phyloP scores from a whole-genome alignment of 2,329 filamentous ascomycete genomes.

The Aspergillus sp. region DNA sequence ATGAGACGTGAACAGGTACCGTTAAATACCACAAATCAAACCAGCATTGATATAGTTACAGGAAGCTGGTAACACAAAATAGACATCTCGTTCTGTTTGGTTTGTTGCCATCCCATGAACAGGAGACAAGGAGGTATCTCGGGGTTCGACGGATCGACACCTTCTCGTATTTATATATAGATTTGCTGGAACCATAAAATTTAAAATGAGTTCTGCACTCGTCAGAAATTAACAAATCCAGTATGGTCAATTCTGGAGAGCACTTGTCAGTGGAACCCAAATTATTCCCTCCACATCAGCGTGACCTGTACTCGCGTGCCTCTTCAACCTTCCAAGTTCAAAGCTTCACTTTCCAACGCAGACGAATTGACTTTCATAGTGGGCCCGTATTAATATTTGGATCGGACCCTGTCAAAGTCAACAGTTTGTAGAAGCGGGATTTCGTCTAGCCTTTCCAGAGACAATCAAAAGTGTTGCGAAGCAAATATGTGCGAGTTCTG shows the following conservation, averaged over 20 bases:
- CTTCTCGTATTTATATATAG: slow-evolving; percentile 23
- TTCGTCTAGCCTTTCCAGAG: neutral
- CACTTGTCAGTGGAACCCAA: neutral
- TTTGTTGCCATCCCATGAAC: neutral
- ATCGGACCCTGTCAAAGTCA: too few relatives aligned
- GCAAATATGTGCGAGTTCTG: neutral
- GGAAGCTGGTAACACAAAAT: neutral
- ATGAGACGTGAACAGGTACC: neutral
- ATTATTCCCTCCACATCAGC: neutral
- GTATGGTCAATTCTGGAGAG: neutral
- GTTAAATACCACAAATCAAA: neutral
- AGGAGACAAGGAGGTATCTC: neutral
- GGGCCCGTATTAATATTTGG: too few relatives aligned
- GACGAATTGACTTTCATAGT: too few relatives aligned
- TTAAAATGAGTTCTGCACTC: neutral
- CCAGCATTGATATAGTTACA: neutral
- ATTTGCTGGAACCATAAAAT: slow-evolving; percentile 10
- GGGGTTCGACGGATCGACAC: slow-evolving; percentile 3
- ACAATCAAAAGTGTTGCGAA: neutral
- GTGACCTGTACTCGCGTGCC: too few relatives aligned
- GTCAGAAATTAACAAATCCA: neutral
- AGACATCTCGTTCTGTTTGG: neutral
- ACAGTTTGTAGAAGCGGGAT: too few relatives aligned
- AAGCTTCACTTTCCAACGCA: neutral
- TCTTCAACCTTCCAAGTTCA: too few relatives aligned